These are phyloP conservation scores for Leptosphaerulina australis DNA, from an alignment of 2,329 filamentous ascomycete genomes.

Conservation along the genomic window DNA sequence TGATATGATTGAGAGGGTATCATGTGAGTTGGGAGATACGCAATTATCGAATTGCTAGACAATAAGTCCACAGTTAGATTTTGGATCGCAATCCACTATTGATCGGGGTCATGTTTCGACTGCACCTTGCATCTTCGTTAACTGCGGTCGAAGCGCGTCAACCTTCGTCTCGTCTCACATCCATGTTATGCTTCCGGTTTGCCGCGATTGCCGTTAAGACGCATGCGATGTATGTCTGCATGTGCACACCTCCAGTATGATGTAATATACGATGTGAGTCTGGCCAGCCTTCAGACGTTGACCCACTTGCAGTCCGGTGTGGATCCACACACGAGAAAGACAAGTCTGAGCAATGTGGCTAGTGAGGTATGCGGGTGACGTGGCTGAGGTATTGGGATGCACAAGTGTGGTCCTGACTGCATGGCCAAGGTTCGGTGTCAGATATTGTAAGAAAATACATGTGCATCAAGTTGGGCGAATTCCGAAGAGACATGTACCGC, in stretches of 20 bases:
- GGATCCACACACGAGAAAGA: background rate
- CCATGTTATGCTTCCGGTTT: too few relatives aligned
- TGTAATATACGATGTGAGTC: background rate
- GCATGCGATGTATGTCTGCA: background rate
- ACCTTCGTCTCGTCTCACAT: too few relatives aligned
- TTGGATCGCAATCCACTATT: too few relatives aligned
- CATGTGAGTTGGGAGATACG: too few relatives aligned
- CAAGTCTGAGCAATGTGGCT: constrained; percentile 11
- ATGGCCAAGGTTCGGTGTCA: background rate
- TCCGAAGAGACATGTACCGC: background rate
- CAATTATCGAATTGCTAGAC: too few relatives aligned
- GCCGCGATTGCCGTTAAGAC: background rate
- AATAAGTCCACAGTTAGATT: too few relatives aligned
- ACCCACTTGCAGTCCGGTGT: constrained; percentile 8
- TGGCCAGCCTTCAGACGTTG: background rate
- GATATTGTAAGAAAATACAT: background rate
- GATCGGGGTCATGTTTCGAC: too few relatives aligned
- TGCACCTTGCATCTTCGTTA: too few relatives aligned
- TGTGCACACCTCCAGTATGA: background rate
- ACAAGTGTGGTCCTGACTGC: background rate
- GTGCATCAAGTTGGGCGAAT: background rate
- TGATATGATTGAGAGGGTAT: too few relatives aligned
- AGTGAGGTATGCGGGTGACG: constrained; percentile 1
- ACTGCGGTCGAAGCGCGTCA: too few relatives aligned
- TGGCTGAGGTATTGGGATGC: constrained; percentile 1